Base-by-base conservation (phyloP, 2,329 filamentous ascomycete species). In the Calonectria crousiana region DNA sequence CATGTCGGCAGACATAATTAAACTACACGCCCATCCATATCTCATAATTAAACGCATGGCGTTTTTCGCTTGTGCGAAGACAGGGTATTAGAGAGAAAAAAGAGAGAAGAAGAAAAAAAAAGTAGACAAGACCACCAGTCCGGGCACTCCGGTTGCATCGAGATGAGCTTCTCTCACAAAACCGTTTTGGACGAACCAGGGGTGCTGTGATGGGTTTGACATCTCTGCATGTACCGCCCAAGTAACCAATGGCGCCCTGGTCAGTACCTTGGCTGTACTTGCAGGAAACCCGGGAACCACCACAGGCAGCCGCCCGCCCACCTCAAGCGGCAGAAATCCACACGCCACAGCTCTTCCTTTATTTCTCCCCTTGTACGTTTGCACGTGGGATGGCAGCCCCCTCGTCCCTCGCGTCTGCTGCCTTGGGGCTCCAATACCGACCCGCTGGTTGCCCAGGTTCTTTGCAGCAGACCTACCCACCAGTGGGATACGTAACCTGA, bases 351-450 rank as follows among this genome's bases (percentile, higher is more conserved):
- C 10, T 20, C 47, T 44, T 26, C 4, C 52, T 11, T 49, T 41
- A 28, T 47, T 44, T 60, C 53, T 60, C 56, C 66, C 44, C 47
- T 47, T 13, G 49, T 18, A 47, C n/a, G 20, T 23, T 68, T 75
- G 74, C 74, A 76, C 75, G 75, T 79, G 74, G 74, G 78, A 73
- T 75, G 74, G 77, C 70, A 20, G 41, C 20, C 56, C 36, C 16
- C 51, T 47, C 36, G 26, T 58, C n/a, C n/a, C n/a, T n/a, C n/a
- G n/a, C n/a, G n/a, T n/a, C n/a, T 53, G 44, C 41, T 71, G 56
- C 36, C 72, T 49, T 71, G 52, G 11, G 64, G 62, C 28, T 71
- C 56, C 44, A 36, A 16, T 71, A 65, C 68, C 68, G 62, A 67
- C 64, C 65, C 34, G 34, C 18, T 47, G 68, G 72, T 74, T 74